Conservation (phyloP, 1,284 basidiomycete species). For the Ustilago loliicola region DNA sequence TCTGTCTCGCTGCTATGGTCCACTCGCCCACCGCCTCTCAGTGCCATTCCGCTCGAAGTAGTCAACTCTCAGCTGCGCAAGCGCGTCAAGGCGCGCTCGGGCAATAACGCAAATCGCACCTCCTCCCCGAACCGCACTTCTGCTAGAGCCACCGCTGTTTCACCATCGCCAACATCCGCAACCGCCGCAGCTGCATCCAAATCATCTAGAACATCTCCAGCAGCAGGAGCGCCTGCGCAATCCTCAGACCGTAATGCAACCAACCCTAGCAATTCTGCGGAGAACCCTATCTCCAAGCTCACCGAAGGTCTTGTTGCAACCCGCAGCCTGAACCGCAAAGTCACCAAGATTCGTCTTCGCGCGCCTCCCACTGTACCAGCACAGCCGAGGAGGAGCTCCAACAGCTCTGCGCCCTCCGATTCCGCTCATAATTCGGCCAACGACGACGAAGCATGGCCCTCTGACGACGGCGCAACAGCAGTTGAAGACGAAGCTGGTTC, state of each 20-base stretch:
- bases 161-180: constrained; percentile 37
- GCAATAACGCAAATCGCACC: constrained; percentile 18
- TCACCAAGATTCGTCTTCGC: constrained; percentile 54
- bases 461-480: constrained; percentile 55
- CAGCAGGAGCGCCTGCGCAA: neutral
- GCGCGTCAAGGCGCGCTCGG: constrained; percentile 24
- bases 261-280: constrained; percentile 7
- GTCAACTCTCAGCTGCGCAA: constrained; percentile 49
- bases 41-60: constrained; percentile 49
- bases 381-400: constrained; percentile 40
- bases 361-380: constrained; percentile 37
- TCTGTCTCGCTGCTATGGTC: constrained; percentile 64
- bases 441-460: constrained; percentile 55
- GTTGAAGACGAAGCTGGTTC: constrained; percentile 52
- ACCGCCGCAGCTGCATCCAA: constrained; percentile 30
- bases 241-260: constrained; percentile 12
- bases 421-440: constrained; percentile 39
- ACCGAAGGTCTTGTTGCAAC: constrained; percentile 57
- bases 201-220: constrained; percentile 9
- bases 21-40: constrained; percentile 60
- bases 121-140: constrained; percentile 35
- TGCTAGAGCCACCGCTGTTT: constrained; percentile 45
- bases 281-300: constrained; percentile 45
- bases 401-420: constrained; percentile 44
- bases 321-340: constrained; percentile 54